These are phyloP conservation scores for Secale cereale DNA, from an alignment of 176 grass and related monocot species.

Conservation along the genomic window DNA sequence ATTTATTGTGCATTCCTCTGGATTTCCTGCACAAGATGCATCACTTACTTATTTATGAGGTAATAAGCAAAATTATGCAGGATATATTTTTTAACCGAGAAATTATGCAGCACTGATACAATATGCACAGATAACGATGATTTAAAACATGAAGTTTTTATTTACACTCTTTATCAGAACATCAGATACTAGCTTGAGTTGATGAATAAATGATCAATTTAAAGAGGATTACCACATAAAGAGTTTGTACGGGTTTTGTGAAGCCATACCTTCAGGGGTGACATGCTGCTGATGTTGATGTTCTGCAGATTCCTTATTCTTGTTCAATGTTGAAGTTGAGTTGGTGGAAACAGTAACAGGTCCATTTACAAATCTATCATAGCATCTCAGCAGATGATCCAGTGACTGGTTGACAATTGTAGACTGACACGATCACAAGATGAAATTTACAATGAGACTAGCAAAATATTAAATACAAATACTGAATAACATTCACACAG, in stretches of 20 bases:
- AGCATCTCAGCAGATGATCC: slow-evolving; percentile 67
- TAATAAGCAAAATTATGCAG: background rate
- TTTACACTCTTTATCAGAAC: background rate
- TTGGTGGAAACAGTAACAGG: slow-evolving; percentile 8
- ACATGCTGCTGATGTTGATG: slow-evolving; percentile 37
- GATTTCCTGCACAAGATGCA: slow-evolving; percentile 43
- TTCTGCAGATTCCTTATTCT: slow-evolving; percentile 29
- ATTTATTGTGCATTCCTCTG: slow-evolving; percentile 44
- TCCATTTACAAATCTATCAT: slow-evolving; percentile 43
- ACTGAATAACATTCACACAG: background rate
- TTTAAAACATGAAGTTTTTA: background rate
- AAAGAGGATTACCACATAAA: slow-evolving; percentile 12
- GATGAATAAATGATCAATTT: background rate
- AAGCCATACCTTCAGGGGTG: slow-evolving; percentile 43
- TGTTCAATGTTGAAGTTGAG: slow-evolving; percentile 26
- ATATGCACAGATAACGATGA: background rate
- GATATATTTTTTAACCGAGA: background rate
- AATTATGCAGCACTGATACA: background rate
- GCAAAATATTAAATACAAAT: background rate
- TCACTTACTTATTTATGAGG: slow-evolving; percentile 2
- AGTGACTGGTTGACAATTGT: slow-evolving; percentile 42
- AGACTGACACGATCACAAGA: slow-evolving; percentile 46
- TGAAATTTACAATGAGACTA: slow-evolving; percentile 19
- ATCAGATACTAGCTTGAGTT: background rate
- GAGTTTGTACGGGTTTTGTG: background rate